phyloP scores from a whole-genome alignment of 208 protist genomes.

The Naegleria gruberi region DNA sequence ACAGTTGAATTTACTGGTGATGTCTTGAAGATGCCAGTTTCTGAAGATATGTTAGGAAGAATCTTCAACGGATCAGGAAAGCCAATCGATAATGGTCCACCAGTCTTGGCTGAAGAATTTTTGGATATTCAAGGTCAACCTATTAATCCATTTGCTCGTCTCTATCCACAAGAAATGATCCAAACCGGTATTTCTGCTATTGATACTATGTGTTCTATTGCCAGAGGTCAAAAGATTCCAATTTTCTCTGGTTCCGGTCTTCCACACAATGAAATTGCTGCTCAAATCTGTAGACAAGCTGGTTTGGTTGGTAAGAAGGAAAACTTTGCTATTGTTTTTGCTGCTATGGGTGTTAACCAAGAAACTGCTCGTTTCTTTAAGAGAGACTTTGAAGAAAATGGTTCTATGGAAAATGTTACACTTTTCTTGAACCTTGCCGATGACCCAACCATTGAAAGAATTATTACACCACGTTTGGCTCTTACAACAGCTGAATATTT shows the following conservation, averaged over 20 bases:
- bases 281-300: conserved; percentile 99
- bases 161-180: conserved; percentile 99
- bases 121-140: conserved; percentile 97
- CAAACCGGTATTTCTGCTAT: conserved; percentile 99
- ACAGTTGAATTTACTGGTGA: conserved; percentile 98
- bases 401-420: conserved; percentile 92
- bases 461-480: conserved; percentile 99
- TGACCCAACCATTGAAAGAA: conserved; percentile 99
- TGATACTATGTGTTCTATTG: conserved; percentile 99
- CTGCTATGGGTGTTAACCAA: conserved; percentile 99
- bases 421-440: conserved; percentile 98
- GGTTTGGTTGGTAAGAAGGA: conserved; percentile 89
- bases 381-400: conserved; percentile 98
- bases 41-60: conserved; percentile 98
- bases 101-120: conserved; percentile 96
- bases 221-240: conserved; percentile 99
- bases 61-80: conserved; percentile 99
- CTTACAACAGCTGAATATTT: conserved; percentile 99
- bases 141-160: conserved; percentile 97
- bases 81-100: conserved; percentile 95
- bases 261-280: conserved; percentile 99
- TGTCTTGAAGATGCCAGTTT: conserved; percentile 95
- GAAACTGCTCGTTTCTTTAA: conserved; percentile 99
- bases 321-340: conserved; percentile 99
- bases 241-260: conserved; percentile 99